These are phyloP conservation scores for Podochytrium sp. DNA, from an alignment of 192 early-diverging fungal species.

Conservation along the genomic window DNA sequence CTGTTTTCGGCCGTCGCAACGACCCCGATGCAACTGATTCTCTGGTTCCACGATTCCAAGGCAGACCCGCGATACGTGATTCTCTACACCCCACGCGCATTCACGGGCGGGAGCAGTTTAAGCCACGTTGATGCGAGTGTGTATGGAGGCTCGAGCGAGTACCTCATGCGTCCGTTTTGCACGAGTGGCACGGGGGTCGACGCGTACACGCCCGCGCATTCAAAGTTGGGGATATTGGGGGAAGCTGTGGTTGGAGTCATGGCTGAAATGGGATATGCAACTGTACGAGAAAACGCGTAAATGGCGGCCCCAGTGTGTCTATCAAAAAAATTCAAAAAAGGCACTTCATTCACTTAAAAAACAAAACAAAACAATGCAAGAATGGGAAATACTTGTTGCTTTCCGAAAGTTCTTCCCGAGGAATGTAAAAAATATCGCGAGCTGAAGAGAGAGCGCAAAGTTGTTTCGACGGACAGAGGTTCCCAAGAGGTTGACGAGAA, in stretches of 20 bases:
- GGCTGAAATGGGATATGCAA: slow-evolving; percentile 47
- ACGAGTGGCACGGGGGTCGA: slow-evolving; percentile 37
- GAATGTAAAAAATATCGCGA: too few species aligned
- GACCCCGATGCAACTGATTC: slow-evolving; percentile 31
- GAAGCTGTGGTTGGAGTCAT: slow-evolving; percentile 39
- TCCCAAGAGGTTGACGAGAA: too few species aligned
- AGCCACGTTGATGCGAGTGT: slow-evolving; percentile 38
- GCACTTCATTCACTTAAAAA: too few species aligned
- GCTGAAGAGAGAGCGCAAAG: too few species aligned
- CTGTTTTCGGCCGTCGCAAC: slow-evolving; percentile 18
- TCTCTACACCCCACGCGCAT: slow-evolving; percentile 39
- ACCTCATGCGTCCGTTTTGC: slow-evolving; percentile 44
- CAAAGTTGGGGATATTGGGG: slow-evolving; percentile 29
- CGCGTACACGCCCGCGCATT: slow-evolving; percentile 21
- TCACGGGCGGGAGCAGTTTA: slow-evolving; percentile 32
- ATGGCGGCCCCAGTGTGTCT: too few species aligned
- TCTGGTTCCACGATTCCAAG: slow-evolving; percentile 33
- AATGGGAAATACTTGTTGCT: too few species aligned
- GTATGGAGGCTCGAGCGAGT: slow-evolving; percentile 33
- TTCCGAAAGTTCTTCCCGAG: too few species aligned
- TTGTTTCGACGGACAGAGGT: too few species aligned
- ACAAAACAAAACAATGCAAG: too few species aligned
- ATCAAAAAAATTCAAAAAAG: too few species aligned
- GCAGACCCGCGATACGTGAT: slow-evolving; percentile 20
- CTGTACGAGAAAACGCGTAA: slow-evolving; percentile 14